These are phyloP conservation scores for Colletotrichum sp. DNA, from an alignment of 2,329 filamentous ascomycete genomes.

Conservation along the genomic window DNA sequence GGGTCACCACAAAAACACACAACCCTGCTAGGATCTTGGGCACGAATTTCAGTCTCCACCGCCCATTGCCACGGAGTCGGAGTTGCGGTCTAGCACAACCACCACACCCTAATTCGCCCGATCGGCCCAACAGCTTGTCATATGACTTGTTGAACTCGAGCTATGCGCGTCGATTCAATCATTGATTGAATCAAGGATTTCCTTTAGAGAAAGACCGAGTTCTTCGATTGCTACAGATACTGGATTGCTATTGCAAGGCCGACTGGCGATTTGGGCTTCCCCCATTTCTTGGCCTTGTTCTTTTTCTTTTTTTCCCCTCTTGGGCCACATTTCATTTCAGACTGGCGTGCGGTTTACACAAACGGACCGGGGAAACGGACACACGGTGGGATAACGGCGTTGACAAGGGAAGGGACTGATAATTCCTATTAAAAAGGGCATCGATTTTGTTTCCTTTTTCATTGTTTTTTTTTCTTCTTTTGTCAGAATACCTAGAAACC, in stretches of 20 bases:
- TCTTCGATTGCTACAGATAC: not conserved
- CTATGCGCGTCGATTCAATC: not conserved
- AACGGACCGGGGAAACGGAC: not conserved
- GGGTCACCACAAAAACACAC: not conserved
- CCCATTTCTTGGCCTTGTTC: not conserved
- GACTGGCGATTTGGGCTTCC: not conserved
- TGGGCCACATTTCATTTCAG: not conserved
- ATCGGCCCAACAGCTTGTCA: not conserved
- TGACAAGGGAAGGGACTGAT: not conserved
- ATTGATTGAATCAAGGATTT: not conserved
- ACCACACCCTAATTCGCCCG: not conserved
- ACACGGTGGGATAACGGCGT: not conserved
- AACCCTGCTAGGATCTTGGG: not conserved
- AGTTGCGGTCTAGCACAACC: not conserved
- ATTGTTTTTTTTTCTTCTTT: not conserved
- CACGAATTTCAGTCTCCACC: not conserved
- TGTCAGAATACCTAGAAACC: slow-evolving; percentile 12
- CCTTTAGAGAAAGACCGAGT: not conserved
- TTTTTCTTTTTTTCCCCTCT: not conserved
- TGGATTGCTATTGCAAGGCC: not conserved
- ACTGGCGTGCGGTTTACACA: not conserved
- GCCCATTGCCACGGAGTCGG: not conserved
- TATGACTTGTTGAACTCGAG: not conserved
- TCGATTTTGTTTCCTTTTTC: not conserved
- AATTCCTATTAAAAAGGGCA: not conserved